Conservation (phyloP, 2,329 filamentous ascomycete genomes). For the Sporothrix schenckii region DNA sequence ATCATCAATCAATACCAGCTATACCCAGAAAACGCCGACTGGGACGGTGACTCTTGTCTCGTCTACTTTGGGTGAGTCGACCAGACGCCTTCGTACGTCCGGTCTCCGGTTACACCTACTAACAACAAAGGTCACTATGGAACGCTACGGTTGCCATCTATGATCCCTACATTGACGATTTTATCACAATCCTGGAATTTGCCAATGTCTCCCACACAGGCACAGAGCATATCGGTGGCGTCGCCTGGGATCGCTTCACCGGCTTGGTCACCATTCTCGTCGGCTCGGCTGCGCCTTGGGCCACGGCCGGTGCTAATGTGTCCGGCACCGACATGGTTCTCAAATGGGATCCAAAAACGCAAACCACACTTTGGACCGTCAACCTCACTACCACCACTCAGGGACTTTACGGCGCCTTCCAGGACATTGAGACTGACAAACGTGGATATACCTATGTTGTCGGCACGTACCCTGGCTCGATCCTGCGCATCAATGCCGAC, state of each 20-base stretch:
- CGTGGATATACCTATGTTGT: constrained; percentile 46
- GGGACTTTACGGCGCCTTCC: constrained; percentile 45
- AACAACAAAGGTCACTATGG: constrained; percentile 39
- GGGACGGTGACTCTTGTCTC: constrained; percentile 42
- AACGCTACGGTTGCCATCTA: constrained; percentile 44
- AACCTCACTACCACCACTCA: constrained; percentile 42
- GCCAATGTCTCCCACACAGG: constrained; percentile 41
- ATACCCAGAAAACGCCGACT: constrained; percentile 46
- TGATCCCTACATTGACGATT: constrained; percentile 42
- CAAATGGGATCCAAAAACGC: constrained; percentile 42
- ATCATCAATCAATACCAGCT: constrained; percentile 40
- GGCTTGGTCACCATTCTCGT: constrained; percentile 44
- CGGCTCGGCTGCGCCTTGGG: constrained; percentile 44
- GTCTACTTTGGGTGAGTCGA: constrained; percentile 42
- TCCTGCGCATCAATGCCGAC: constrained; percentile 43
- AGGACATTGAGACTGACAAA: constrained; percentile 46
- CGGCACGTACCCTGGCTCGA: constrained; percentile 45
- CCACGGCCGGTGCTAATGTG: constrained; percentile 44
- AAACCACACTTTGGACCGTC: constrained; percentile 41
- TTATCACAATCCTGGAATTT: constrained; percentile 39
- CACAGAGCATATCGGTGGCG: constrained; percentile 43
- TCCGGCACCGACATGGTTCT: constrained; percentile 46
- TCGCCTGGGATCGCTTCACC: constrained; percentile 43
- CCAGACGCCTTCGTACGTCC: background rate
- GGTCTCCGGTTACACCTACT: background rate